These are phyloP conservation scores for Xylaria telfairii DNA, from an alignment of 495 filamentous ascomycete genomes.

Conservation along the genomic window DNA sequence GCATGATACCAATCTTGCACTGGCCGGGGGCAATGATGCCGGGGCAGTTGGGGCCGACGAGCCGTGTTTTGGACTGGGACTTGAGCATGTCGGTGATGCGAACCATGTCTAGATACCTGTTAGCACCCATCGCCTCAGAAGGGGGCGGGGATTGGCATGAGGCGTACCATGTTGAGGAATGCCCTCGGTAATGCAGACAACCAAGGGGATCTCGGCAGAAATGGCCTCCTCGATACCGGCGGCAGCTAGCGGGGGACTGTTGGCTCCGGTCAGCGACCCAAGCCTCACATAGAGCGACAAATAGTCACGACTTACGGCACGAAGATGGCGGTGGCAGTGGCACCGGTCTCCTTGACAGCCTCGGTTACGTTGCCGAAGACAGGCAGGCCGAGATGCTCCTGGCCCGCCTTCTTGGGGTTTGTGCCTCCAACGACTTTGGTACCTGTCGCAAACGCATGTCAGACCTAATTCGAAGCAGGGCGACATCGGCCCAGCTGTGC, in stretches of 20 bases:
- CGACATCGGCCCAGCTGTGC: background rate
- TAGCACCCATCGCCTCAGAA: slow-evolving; percentile 21
- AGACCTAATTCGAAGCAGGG: slow-evolving; percentile 20
- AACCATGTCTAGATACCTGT: slow-evolving; percentile 80
- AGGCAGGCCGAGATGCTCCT: slow-evolving; percentile 84
- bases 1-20: slow-evolving; percentile 99
- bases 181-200: slow-evolving; percentile 98
- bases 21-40: slow-evolving; percentile 97
- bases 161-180: slow-evolving; percentile 91
- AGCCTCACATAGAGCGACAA: background rate
- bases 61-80: slow-evolving; percentile 93
- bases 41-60: slow-evolving; percentile 98
- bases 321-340: slow-evolving; percentile 93
- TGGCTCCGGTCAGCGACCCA: slow-evolving; percentile 14
- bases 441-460: slow-evolving; percentile 62
- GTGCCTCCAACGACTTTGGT: slow-evolving; percentile 98
- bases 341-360: slow-evolving; percentile 89
- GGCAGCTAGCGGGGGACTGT: slow-evolving; percentile 86
- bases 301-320: slow-evolving; percentile 72
- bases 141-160: background rate
- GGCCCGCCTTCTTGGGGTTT: slow-evolving; percentile 97
- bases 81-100: slow-evolving; percentile 98
- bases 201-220: slow-evolving; percentile 85
- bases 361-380: slow-evolving; percentile 92
- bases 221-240: slow-evolving; percentile 97